Evolutionary conservation across 768 basidiomycete species (phyloP).

Genomic region (Tremella fuciformis): DNA sequence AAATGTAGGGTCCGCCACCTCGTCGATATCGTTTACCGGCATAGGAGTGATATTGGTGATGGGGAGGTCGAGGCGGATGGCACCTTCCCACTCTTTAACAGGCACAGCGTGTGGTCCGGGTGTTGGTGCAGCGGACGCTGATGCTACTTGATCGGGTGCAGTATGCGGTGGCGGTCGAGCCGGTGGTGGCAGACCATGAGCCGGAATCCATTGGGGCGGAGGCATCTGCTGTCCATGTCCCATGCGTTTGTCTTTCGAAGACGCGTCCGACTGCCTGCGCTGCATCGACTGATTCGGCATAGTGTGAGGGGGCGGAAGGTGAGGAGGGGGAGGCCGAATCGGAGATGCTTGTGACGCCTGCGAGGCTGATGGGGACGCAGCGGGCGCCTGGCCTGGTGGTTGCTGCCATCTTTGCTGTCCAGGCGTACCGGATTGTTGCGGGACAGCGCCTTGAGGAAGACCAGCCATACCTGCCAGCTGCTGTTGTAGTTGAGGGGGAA

Average conservation of each 20-base stretch:
- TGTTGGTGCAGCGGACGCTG: constrained; percentile 10
- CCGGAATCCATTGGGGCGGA: constrained; percentile 31
- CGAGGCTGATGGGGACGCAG: not conserved
- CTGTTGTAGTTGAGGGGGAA: constrained; percentile 13
- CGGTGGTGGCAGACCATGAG: constrained; percentile 8
- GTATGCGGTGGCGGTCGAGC: constrained; percentile 1
- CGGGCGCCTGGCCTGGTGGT: not conserved
- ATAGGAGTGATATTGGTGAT: constrained; percentile 65
- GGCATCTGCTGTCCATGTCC: constrained; percentile 16
- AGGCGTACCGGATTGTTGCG: not conserved
- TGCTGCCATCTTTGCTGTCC: not conserved
- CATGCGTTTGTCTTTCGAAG: constrained; percentile 4
- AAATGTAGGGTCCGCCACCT: constrained; percentile 55
- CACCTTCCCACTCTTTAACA: constrained; percentile 42
- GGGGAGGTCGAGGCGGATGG: constrained; percentile 56
- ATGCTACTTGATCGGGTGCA: constrained; percentile 1
- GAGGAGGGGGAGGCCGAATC: constrained; percentile 23
- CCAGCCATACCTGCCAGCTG: constrained; percentile 3
- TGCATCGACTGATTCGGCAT: constrained; percentile 8
- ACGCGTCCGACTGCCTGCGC: constrained; percentile 9
- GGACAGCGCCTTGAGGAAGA: not conserved
- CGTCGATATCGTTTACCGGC: constrained; percentile 60
- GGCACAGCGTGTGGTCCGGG: constrained; percentile 21
- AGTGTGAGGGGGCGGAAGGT: constrained; percentile 15
- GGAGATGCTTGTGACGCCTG: constrained; percentile 9